A percentile compares a stretch with the other conserved stretches of the same genome.
Evolutionary conservation across 2,329 filamentous ascomycete genomes (phyloP).

Genomic region (Mycosphaerella sp.): DNA sequence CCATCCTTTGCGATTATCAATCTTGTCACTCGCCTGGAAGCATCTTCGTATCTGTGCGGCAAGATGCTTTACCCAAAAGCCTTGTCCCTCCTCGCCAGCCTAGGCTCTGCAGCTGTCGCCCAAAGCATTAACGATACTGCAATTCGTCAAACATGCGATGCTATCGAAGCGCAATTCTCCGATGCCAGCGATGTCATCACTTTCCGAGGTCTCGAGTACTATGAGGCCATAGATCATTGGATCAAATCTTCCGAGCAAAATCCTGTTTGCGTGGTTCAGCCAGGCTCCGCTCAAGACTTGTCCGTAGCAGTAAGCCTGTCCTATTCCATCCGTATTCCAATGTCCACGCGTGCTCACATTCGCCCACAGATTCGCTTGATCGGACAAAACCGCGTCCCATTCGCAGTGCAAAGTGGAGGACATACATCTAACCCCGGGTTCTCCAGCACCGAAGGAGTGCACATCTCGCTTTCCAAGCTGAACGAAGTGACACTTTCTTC

Average conservation of each 20-base stretch:
- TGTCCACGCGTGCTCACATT: neutral
- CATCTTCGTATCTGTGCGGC: too few species aligned
- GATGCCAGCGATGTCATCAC: conserved; percentile 1
- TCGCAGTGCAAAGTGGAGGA: conserved; percentile 10
- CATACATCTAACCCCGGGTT: conserved; percentile 15
- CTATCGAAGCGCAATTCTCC: conserved; percentile 1
- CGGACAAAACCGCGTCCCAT: neutral
- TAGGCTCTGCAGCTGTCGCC: too few species aligned
- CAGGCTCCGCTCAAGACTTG: conserved; percentile 1
- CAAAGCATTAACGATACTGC: too few species aligned
- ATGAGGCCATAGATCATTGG: conserved; percentile 7
- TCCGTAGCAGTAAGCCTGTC: neutral
- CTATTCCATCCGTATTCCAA: too few species aligned
- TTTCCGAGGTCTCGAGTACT: neutral
- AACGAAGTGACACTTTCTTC: conserved; percentile 6
- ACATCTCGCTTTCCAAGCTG: conserved; percentile 10
- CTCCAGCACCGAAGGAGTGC: conserved; percentile 10
- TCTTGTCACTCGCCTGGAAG: too few species aligned
- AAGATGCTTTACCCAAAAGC: too few species aligned
- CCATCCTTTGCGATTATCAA: too few species aligned
- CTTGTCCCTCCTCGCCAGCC: too few species aligned
- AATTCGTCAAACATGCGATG: conserved; percentile 4
- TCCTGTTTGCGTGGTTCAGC: conserved; percentile 1
- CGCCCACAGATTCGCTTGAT: conserved; percentile 7
- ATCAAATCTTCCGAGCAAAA: conserved; percentile 6